Conservation (phyloP, 768 basidiomycete genomes). For the Hypholoma sublateritium region DNA sequence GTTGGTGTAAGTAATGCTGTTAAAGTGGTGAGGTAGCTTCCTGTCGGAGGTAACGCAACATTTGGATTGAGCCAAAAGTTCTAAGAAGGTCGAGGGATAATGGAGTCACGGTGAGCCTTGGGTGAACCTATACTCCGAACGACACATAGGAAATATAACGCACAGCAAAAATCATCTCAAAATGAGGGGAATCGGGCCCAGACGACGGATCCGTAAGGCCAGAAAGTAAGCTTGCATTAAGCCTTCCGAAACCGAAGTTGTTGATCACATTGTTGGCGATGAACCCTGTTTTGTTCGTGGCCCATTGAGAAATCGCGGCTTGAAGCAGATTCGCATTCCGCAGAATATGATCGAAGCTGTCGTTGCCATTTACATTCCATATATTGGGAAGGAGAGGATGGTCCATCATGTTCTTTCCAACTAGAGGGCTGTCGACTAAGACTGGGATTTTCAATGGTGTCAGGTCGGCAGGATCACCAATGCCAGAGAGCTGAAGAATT, state of each 20-base stretch:
- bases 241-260: conserved; percentile 28
- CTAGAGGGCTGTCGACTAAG: conserved; percentile 35
- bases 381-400: conserved; percentile 27
- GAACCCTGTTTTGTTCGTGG: conserved; percentile 21
- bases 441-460: conserved; percentile 32
- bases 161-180: conserved; percentile 29
- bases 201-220: conserved; percentile 26
- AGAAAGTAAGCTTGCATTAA: conserved; percentile 25
- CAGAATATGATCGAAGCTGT: conserved; percentile 24
- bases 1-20: conserved; percentile 29
- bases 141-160: neutral
- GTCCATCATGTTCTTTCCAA: conserved; percentile 50
- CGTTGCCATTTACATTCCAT: conserved; percentile 22
- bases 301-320: conserved; percentile 25
- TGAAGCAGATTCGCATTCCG: conserved; percentile 15
- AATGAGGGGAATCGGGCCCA: conserved; percentile 29
- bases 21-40: conserved; percentile 28
- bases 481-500: conserved; percentile 41
- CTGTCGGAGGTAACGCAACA: conserved; percentile 19
- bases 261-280: conserved; percentile 27
- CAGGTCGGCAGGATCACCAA: conserved; percentile 39
- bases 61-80: conserved; percentile 12
- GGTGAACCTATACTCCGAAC: too few relatives aligned
- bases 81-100: neutral
- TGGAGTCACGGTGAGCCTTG: too few relatives aligned